Evolutionary conservation across 192 early-diverging fungal genomes (phyloP).

Genomic region (Backusella parvicylindrica): DNA sequence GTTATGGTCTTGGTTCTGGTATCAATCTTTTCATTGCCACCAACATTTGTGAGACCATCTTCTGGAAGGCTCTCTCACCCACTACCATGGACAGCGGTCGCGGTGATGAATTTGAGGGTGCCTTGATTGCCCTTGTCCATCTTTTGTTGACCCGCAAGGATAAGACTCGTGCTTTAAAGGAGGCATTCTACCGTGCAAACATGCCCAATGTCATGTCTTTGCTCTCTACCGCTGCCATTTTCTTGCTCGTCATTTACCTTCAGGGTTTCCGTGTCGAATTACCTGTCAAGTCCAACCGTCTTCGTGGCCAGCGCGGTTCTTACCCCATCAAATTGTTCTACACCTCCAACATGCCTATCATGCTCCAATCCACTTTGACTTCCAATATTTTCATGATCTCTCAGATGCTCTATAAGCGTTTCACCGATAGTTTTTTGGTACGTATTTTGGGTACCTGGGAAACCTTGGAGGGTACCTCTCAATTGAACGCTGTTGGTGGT

Average conservation of each 20-base stretch:
- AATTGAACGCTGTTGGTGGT: slow-evolving; percentile 89
- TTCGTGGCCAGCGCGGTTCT: slow-evolving; percentile 95
- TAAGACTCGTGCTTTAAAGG: slow-evolving; percentile 95
- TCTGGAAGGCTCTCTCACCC: slow-evolving; percentile 98
- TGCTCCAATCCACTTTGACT: slow-evolving; percentile 97
- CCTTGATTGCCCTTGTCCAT: slow-evolving; percentile 93
- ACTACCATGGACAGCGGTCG: slow-evolving; percentile 97
- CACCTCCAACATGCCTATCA: slow-evolving; percentile 99
- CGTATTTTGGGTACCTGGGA: slow-evolving; percentile 96
- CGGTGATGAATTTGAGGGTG: slow-evolving; percentile 99
- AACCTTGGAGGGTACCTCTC: slow-evolving; percentile 90
- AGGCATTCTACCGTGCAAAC: slow-evolving; percentile 92
- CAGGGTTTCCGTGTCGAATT: slow-evolving; percentile 99
- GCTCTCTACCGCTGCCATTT: slow-evolving; percentile 84
- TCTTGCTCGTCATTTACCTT: slow-evolving; percentile 89
- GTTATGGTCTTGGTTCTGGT: slow-evolving; percentile 98
- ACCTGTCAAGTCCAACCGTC: slow-evolving; percentile 92
- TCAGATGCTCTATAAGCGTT: slow-evolving; percentile 96
- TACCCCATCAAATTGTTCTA: slow-evolving; percentile 99
- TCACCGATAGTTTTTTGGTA: slow-evolving; percentile 94
- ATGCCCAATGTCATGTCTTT: slow-evolving; percentile 90
- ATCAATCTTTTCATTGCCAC: slow-evolving; percentile 99
- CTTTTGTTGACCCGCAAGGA: slow-evolving; percentile 91
- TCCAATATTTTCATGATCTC: slow-evolving; percentile 98
- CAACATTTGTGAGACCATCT: slow-evolving; percentile 99